Evolutionary conservation across 2,329 filamentous ascomycete genomes (phyloP), one percentile per base, ranked within the genome.

Genomic region (Cladophialophora psammophila): DNA sequence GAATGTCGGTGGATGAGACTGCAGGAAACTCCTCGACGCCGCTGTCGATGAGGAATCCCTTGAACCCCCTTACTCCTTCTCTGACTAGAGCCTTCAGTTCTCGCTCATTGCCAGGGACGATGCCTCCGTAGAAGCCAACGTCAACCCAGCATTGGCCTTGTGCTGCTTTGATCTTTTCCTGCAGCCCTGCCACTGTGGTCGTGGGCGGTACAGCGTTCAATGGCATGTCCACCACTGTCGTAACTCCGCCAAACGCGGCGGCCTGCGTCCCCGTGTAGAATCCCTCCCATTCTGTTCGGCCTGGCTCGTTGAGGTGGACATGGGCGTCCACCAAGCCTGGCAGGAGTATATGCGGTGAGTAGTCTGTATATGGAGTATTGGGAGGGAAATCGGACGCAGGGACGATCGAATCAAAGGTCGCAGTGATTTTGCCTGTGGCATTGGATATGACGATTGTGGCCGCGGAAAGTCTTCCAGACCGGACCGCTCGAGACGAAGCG

Each of bases 161-260:
- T 48, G 93, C 93, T 31, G 95, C 95, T 34, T 87, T 86, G 55
- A 97, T 84, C 84, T 99, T 99, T 82, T 93, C 91, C 69, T 90
- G 84, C 72, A 99, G 86, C 6, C 91, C 92, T 18, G 84, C 83
- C 2, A 98, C 85, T 0, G 94, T 98, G 9, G 94, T 98, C 0
- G 95, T 99, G 0, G 95, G 95, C 40, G 95, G 95, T 62, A 99
- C 96, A 57, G 94, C 93, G 80, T 99, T 99, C 69, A 98, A 80
- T 38, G 95, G 95, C 95, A 99, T 99, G 80, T 98, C 95, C 75
- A 99, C 84, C 9, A 99, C 93, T 0, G 95, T 98, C 4, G 95
- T 99, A 32, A 98, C 95, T 74, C 95, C 95, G 48, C 95, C 95
- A 74, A 94, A 96, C 10, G 95, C 95, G 3, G 95, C 95, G 38